Base-by-base conservation (phyloP, 148 eudicot genomes). In the Vaccinium vitisidaea region DNA sequence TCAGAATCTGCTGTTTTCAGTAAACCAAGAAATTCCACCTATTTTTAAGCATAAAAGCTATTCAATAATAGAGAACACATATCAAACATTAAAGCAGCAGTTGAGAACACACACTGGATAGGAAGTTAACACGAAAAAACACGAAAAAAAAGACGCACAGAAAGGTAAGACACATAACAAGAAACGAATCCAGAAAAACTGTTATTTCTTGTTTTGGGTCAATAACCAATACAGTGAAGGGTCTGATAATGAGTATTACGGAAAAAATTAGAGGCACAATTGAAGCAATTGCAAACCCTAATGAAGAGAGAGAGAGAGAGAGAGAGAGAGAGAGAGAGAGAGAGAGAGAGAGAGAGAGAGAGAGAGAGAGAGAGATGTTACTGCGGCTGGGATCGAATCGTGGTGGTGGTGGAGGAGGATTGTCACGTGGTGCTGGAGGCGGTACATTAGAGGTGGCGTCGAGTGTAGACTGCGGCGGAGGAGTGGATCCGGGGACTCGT, bases 311-410 rank as follows among this genome's bases (percentile, higher is more conserved):
- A 8, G 7, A 79, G 16, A 10, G 70, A 48, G 11, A 39, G 71
- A 25, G 23, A 82, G 77, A 84, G 77, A 75, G 36, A 67, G 71
- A n/a, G 32, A 27, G 30, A 27, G 30, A 27, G 30, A 27, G 30
- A 18, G 25, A 12, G 7, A 11, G 8, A 8, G 7, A 79, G 16
- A 10, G 70, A 48, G 11, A 36, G 71, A 25, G n/a, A 82, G 77
- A 84, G 77, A 75, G 36, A 67, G 71, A n/a, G 32, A 84, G 77
- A 75, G 36, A 67, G 71, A n/a, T 25, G 12, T 75, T 93, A 93
- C 96, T 92, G 84, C 94, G 90, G 89, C 91, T 92, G 69, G 96
- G 93, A 83, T 93, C 92, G 87, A 93, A 92, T 43, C 87, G 86
- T 63, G 90, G 88, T 43, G 83, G 75, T 50, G 91, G 76, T n/a